Base-by-base conservation (phyloP, 2,329 filamentous ascomycete genomes). In the Epichloe typhina region DNA sequence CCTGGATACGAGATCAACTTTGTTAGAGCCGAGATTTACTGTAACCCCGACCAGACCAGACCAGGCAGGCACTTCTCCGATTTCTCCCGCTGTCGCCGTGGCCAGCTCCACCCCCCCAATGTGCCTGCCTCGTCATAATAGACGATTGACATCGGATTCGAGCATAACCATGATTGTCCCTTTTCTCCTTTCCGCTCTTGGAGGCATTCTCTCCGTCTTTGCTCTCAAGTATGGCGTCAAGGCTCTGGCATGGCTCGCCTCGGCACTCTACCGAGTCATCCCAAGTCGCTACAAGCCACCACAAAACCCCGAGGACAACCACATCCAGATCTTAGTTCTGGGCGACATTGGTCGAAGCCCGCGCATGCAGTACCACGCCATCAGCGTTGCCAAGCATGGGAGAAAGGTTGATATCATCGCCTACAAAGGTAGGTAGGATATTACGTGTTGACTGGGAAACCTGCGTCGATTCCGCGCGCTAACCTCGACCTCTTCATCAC, bases 281-380 rank as follows among this genome's bases (percentile, higher is more conserved):
- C 71, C 70, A 7, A 65, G 60, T 17, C 62, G 66, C 13, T 67
- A 71, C 52, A 55, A 49, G 11, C 65, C 67, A 4, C 59, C 68
- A 2, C 57, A 58, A 52, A 61, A 61, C 12, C 63, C 63, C 38
- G 58, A 65, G 21, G 64, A 71, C 56, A 67, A 72, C 41, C 70
- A 70, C 53, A 63, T 91, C 42, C 88, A 95, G 66, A 80, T 98
- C 49, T 76, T 98, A 15, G 93, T 98, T 17, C 77, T 98, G 31
- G 93, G 93, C 43, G 93, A 98, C 63, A 90, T 98, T 64, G 93
- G 93, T 39, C 82, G 90, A 44, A 97, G 91, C 64, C 93, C 93
- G 47, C 88, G 93, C 51, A 98, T 98, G 91, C 90, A 97, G 64
- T 97, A 98, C 61, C 93, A 98, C 76, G 91, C 91, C 19, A 73